These are phyloP conservation scores for Sungouiozyma intestinalis DNA, from an alignment of 805 yeast species.

Conservation along the genomic window DNA sequence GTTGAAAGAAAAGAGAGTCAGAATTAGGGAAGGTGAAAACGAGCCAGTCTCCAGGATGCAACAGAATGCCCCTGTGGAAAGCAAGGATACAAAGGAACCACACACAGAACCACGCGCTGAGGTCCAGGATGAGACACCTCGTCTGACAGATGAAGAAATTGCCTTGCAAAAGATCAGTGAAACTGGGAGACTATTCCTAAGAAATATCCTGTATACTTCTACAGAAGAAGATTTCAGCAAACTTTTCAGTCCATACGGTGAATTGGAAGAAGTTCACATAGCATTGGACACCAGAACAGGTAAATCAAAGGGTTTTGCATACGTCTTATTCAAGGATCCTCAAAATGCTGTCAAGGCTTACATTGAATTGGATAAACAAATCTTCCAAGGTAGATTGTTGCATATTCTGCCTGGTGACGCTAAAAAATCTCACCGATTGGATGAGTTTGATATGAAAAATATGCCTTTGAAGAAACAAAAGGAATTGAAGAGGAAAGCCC, in stretches of 20 bases:
- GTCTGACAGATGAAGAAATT: conserved; percentile 33
- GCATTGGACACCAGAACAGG: conserved; percentile 89
- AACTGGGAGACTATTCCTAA: conserved; percentile 76
- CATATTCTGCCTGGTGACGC: conserved; percentile 82
- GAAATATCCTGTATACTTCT: conserved; percentile 75
- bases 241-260: conserved; percentile 60
- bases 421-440: conserved; percentile 72
- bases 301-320: conserved; percentile 86
- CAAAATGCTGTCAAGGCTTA: conserved; percentile 72
- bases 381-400: conserved; percentile 86
- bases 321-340: conserved; percentile 58
- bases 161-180: conserved; percentile 41
- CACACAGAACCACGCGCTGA: conserved; percentile 2
- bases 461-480: conserved; percentile 87
- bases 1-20: conserved; percentile 64
- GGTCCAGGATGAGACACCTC: conserved; percentile 18
- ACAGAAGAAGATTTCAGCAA: conserved; percentile 66
- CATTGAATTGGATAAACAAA: conserved; percentile 66
- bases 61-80: conserved; percentile 5
- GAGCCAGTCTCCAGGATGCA: conserved; percentile 5
- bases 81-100: conserved; percentile 1
- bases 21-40: conserved; percentile 47
- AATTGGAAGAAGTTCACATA: conserved; percentile 77
- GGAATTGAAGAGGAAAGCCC: conserved; percentile 71
- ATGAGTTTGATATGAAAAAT: conserved; percentile 84